Evolutionary conservation across 257 asterid species (phyloP).

Genomic region (Rhazya stricta): DNA sequence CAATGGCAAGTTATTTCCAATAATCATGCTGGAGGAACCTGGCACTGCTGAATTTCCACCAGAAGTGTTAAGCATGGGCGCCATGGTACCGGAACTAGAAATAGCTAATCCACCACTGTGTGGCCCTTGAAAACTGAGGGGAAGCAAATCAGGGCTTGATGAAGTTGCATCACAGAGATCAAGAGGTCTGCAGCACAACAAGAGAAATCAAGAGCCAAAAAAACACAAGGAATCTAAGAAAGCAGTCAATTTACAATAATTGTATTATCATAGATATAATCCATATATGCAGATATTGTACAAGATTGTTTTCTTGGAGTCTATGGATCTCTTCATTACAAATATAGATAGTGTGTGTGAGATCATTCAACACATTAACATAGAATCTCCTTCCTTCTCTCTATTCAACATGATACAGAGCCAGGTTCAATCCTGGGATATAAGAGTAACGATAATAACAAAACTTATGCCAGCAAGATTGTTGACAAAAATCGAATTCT

Average conservation of each 20-base stretch:
- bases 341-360: too few relatives aligned
- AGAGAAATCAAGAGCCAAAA: slow-evolving; percentile 5
- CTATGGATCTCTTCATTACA: too few relatives aligned
- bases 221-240: slow-evolving; percentile 12
- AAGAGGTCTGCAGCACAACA: slow-evolving; percentile 64
- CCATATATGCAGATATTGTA: too few relatives aligned
- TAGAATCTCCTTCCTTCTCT: too few relatives aligned
- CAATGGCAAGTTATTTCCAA: slow-evolving; percentile 53
- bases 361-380: too few relatives aligned
- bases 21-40: slow-evolving; percentile 59
- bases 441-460: neutral
- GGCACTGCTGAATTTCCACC: slow-evolving; percentile 50
- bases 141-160: slow-evolving; percentile 50
- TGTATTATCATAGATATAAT: too few relatives aligned
- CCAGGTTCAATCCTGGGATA: too few relatives aligned
- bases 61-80: slow-evolving; percentile 46
- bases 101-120: slow-evolving; percentile 49
- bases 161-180: slow-evolving; percentile 64
- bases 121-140: slow-evolving; percentile 73
- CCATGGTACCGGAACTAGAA: slow-evolving; percentile 46
- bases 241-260: slow-evolving; percentile 19
- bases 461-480: neutral
- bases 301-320: too few relatives aligned
- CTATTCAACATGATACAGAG: too few relatives aligned
- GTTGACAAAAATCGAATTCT: neutral